Percentiles rank a stretch among this genome's conserved stretches.
Evolutionary conservation across 371 early-diverging fungal genomes (phyloP).

Genomic region (Chytridium lagenaria): DNA sequence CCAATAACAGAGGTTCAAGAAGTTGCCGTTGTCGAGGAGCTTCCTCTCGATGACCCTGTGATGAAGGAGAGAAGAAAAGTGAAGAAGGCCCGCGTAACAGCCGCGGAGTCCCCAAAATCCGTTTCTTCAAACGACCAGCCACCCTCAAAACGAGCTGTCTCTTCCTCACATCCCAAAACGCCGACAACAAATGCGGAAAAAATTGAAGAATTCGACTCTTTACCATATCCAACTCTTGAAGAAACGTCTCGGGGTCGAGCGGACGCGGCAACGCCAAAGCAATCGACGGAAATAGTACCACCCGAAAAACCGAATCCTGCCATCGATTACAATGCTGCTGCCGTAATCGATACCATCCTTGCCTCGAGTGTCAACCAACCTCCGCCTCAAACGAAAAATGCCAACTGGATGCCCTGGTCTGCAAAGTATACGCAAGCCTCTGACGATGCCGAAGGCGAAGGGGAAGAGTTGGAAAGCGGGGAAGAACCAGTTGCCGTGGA

Average conservation of each 20-base stretch:
- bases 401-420: slow-evolving; percentile 16
- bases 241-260: background rate
- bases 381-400: background rate
- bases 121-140: background rate
- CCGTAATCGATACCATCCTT: slow-evolving; percentile 6
- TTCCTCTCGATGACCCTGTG: background rate
- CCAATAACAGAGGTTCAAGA: background rate
- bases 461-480: background rate
- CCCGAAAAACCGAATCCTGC: background rate
- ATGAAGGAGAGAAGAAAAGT: slow-evolving; percentile 16
- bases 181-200: background rate
- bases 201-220: background rate
- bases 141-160: background rate
- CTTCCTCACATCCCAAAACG: background rate
- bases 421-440: slow-evolving; percentile 9
- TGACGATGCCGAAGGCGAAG: background rate
- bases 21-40: background rate
- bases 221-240: no score
- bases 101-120: background rate
- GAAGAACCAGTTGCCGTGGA: background rate
- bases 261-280: background rate
- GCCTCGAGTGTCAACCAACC: background rate
- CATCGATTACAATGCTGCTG: slow-evolving; percentile 12
- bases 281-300: background rate
- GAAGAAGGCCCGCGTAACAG: slow-evolving; percentile 4